Evolutionary conservation across 2,329 filamentous ascomycete species (phyloP), one percentile per base, ranked within the genome.

Genomic region (Trichoderma sp.): DNA sequence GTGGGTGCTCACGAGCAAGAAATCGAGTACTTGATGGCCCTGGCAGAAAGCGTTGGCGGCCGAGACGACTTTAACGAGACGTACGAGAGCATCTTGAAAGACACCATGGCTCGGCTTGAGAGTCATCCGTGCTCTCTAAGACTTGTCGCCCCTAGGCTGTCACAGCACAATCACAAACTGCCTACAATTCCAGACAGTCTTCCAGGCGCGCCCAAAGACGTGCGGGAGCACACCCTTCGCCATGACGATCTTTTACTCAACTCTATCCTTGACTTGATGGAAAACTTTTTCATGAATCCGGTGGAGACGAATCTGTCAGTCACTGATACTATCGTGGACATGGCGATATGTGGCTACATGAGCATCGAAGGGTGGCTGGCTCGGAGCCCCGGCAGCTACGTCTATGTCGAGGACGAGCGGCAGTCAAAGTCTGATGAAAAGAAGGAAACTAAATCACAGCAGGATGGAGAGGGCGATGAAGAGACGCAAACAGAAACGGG

Each of bases 311-410:
- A 99, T 76, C 84, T 99, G 4, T 92, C 92, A 0, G 85, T 98
- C 2, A 98, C 95, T 0, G 93, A 97, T 77, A 88, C 92, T 1
- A 85, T 98, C 57, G 88, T 97, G 32, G 92, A 93, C 75, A 85
- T 99, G 53, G 93, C 93, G 12, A 90, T 93, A 1, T 98, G 96
- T 76, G 92, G 94, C 6, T 92, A 93, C 74, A 91, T 97, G 78
- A 90, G 91, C 24, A 86, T 98, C 14, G 94, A 98, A 78, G 92
- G 93, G n/a, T 99, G 96, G 95, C 84, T 98, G 34, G 84, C 95
- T 6, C 90, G 93, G 18, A 89, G 91, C 68, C 92, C 93, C 4
- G 85, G 90, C 77, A 82, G 84, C 6, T 92, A 88, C 72, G 84
- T 85, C 9, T 85, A 86, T 62, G 74, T 82, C 79, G 73, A 86